Evolutionary conservation across 2,329 filamentous ascomycete genomes (phyloP), one percentile per base, ranked within the genome.

Genomic region (Xylariaceae sp.): DNA sequence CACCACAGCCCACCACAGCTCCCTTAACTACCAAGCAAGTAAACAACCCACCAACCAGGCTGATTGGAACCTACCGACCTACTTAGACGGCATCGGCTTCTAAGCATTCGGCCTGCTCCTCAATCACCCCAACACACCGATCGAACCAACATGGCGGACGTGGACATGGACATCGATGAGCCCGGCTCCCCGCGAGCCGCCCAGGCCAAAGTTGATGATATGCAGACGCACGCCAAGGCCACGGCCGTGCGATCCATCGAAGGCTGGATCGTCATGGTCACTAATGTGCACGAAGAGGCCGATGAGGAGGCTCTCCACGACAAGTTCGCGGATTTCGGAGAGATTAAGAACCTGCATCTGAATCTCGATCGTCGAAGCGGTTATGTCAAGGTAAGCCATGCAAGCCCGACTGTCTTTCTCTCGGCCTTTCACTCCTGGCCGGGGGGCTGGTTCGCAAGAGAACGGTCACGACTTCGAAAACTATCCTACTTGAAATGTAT

Each of bases 241-340:
- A 89, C 85, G 1, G 89, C 89, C 21, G 89, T 94, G 55, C 88
- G 89, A 65, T 91, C 87, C 51, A 92, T 94, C 67, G 89, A 94
- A 73, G 89, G 89, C 63, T 94, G 89, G 89, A 94, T 94, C 71
- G 78, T 94, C 66, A 84, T 90, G 59, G 88, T 89, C 61, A 92
- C 88, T 49, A 94, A 94, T 67, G 86, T 94, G 32, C 89, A 94
- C 74, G 89, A 94, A 68, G 89, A 94, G 71, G 88, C 89, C 47
- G 87, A 86, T 63, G 89, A 94, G 73, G 89, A 94, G 74, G 85
- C 88, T 43, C 71, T 94, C 53, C 87, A 87, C 65, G 89, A 94
- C 70, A 80, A 84, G 70, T 94, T 94, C 70, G 87, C 84, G 65
- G 89, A 94, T 65, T 94, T 81, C 67, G 89, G 89, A 63, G 87